Base-by-base conservation (phyloP, 2,329 filamentous ascomycete genomes). In the Stagonosporopsis cucurbitacearum region DNA sequence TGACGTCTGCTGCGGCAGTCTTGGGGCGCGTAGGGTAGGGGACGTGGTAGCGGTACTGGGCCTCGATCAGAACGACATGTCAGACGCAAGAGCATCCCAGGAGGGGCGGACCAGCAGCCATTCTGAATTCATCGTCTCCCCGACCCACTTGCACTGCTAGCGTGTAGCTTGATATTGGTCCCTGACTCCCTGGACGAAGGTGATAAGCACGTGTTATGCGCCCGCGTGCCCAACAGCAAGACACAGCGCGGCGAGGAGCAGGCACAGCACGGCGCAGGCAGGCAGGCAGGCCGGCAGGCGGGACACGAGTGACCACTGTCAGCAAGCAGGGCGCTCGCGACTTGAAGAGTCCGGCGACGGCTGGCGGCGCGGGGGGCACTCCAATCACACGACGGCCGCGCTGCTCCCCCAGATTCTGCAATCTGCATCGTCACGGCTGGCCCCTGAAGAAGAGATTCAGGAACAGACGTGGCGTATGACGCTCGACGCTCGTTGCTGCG, bases 101-200 rank as follows among this genome's bases (percentile, higher is more conserved):
- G 58, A 62, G 56, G 62, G 54, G 55, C 61, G 51, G 58, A 73
- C 72, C 67, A 75, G 66, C 63, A 72, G 64, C 72, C 72, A 75
- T 58, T 75, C 72, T 46, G 70, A 71, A 71, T 74, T 48, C 59
- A 66, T 64, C 59, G 28, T 51, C 64, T 62, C 67, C 67, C 62
- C 57, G 71, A 70, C 72, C 71, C 71, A 73, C 72, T 70, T 51
- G 36, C 19, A 20, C 30, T 44, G 65, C 68, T 73, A 74, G 71
- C 70, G 72, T 66, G 65, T 13, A 60, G 59, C 58, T 66, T 61
- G 65, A 72, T 71, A 70, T 69, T 73, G 61, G 67, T 64, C 69
- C 65, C 54, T 70, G 62, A 62, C 59, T n/a, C n/a, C n/a, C n/a
- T n/a, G n/a, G n/a, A n/a, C n/a, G n/a, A 56, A 65, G 67, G 56